Conservation (phyloP, 331 rosid genomes). For the Erythrophleum ivorense region DNA sequence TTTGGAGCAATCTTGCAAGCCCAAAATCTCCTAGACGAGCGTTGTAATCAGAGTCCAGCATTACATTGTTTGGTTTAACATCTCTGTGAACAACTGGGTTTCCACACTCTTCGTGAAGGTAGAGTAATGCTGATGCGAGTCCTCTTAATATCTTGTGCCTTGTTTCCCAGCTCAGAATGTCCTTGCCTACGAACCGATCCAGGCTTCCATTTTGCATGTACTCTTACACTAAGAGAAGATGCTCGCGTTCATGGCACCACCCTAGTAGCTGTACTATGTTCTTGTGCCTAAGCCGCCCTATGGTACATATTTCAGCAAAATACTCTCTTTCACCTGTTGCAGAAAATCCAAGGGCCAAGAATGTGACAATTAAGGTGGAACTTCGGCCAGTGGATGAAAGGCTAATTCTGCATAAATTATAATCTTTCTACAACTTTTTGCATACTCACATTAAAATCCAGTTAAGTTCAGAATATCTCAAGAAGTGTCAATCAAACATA, state of each 20-base stretch:
- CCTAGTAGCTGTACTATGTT: conserved; percentile 64
- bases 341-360: conserved; percentile 26
- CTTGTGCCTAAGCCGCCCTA: conserved; percentile 64
- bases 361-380: not conserved
- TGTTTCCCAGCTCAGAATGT: conserved; percentile 51
- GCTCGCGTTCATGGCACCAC: conserved; percentile 53
- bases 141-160: conserved; percentile 60
- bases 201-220: conserved; percentile 71
- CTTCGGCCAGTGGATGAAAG: not conserved
- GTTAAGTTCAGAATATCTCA: not conserved
- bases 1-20: conserved; percentile 54
- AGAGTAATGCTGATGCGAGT: conserved; percentile 61
- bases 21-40: conserved; percentile 69
- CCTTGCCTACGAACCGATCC: conserved; percentile 56
- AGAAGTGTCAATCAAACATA: not conserved
- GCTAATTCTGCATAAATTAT: not conserved
- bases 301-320: conserved; percentile 66
- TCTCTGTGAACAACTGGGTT: conserved; percentile 68
- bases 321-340: conserved; percentile 63
- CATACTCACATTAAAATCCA: not conserved
- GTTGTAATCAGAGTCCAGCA: conserved; percentile 51
- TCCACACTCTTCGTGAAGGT: conserved; percentile 67
- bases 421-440: not conserved
- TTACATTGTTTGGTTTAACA: conserved; percentile 60
- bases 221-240: conserved; percentile 56